Evolutionary conservation across 73 alveolate genomes (phyloP), one percentile per base, ranked within the genome.

Genomic region (Diophrys sp.): DNA sequence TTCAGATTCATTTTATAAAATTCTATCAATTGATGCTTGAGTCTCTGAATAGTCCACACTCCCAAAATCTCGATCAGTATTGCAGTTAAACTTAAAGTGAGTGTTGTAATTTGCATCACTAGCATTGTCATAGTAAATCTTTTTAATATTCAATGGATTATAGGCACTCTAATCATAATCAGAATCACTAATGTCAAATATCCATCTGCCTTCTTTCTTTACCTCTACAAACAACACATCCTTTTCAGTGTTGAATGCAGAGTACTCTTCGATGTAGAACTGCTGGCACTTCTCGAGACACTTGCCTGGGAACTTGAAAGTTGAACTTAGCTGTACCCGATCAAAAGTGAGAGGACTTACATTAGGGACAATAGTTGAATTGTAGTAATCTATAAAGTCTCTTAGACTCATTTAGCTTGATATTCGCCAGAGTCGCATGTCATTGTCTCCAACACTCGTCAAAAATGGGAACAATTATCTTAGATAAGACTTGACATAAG

Each of bases 371-470:
- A 79, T 79, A 0, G 67, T 54, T 2, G 55, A 1, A 67, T 79
- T 79, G 54, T 29, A 79, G 24, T 29, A 44, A 25, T 79, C 88
- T 1, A 79, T 11, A 31, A 79, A 79, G 73, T 79, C 88, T 33
- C 67, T 70, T 1, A 71, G 2, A 11, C 27, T 8, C 67, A 53
- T 30, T 23, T 53, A 62, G 24, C 27, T 69, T 2, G 70, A 66
- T n/a, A 79, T 33, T n/a, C 78, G n/a, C 88, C 88, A 79, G 30
- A 79, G 18, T 71, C 88, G 72, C 31, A 72, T 72, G 23, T 79
- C 88, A 1, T 33, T 29, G 1, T 81, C 89, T 23, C 30, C 29
- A 28, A 31, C 33, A 11, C 73, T 79, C 56, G 56, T 81, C 32
- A 79, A 67, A 73, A 79, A 81, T 18, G 33, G 34, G 62, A 81